phyloP scores from a whole-genome alignment of 177 flowering plant genomes.

The Vitis hybrid region DNA sequence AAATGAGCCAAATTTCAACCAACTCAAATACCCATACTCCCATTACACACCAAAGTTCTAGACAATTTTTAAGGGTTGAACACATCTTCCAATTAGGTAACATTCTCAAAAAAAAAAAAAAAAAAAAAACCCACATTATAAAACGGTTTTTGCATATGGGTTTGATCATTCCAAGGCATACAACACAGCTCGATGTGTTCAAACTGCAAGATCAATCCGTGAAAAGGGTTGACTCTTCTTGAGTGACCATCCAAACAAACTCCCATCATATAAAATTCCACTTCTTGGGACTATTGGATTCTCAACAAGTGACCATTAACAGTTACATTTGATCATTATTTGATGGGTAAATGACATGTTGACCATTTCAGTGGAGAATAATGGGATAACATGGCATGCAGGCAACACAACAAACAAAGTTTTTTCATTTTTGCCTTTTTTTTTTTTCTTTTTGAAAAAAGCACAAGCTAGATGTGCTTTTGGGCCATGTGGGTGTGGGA shows the following conservation, averaged over 20 bases:
- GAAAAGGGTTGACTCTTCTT: neutral
- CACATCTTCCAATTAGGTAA: neutral
- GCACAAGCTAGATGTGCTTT: too few species aligned
- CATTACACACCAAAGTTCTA: neutral
- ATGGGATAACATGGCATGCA: neutral
- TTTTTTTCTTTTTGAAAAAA: too few species aligned
- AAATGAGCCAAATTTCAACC: neutral
- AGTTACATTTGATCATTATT: too few species aligned
- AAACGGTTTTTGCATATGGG: too few species aligned
- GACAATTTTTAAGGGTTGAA: neutral
- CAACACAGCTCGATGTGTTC: neutral
- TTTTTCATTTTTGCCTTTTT: too few species aligned
- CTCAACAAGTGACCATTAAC: too few species aligned
- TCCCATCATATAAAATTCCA: neutral
- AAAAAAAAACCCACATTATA: too few species aligned
- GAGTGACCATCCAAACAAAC: neutral
- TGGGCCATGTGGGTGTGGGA: too few species aligned
- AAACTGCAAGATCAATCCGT: neutral
- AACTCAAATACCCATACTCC: neutral
- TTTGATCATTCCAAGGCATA: too few species aligned
- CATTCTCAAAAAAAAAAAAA: too few species aligned
- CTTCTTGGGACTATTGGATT: neutral
- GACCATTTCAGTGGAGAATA: neutral
- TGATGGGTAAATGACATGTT: conserved; percentile 1
- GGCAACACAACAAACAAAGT: too few species aligned